Evolutionary conservation across 176 grass and related monocot species (phyloP).

Genomic region (Eleusine coracana): DNA sequence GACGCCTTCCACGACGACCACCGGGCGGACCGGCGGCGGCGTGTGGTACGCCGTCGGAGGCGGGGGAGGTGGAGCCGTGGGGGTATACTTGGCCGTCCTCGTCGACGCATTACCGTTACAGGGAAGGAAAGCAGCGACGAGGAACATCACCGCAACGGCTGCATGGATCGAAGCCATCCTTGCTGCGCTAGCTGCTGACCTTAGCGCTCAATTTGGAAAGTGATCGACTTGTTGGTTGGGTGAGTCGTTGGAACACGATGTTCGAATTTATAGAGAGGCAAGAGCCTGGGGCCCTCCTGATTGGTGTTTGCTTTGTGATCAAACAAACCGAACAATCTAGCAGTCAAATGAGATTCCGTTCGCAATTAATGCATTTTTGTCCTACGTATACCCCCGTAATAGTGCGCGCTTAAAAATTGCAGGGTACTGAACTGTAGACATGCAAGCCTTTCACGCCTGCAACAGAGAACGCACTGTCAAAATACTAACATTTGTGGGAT

Average conservation of each 20-base stretch:
- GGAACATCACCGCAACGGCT: constrained; percentile 3
- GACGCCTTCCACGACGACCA: constrained; percentile 52
- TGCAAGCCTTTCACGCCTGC: background rate
- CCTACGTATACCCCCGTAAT: background rate
- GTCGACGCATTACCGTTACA: background rate
- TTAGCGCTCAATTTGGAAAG: background rate
- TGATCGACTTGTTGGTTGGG: background rate
- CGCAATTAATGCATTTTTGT: constrained; percentile 44
- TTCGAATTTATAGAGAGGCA: constrained; percentile 43
- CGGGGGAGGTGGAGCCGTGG: background rate
- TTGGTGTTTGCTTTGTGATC: constrained; percentile 34
- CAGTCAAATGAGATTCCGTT: constrained; percentile 12
- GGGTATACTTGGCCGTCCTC: background rate
- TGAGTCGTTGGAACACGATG: background rate
- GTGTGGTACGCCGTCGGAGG: background rate
- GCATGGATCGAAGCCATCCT: constrained; percentile 32
- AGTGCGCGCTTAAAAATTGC: background rate
- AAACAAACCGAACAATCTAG: constrained; percentile 27
- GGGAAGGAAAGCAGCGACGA: background rate
- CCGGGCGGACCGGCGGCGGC: constrained; percentile 19
- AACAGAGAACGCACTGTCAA: background rate
- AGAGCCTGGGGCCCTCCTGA: background rate
- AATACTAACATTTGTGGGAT: background rate
- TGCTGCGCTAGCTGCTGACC: background rate
- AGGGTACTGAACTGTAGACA: constrained; percentile 5